Evolutionary conservation across 1,284 basidiomycete species (phyloP), one percentile per base, ranked within the genome.

Genomic region (Malassezia cuniculi): DNA sequence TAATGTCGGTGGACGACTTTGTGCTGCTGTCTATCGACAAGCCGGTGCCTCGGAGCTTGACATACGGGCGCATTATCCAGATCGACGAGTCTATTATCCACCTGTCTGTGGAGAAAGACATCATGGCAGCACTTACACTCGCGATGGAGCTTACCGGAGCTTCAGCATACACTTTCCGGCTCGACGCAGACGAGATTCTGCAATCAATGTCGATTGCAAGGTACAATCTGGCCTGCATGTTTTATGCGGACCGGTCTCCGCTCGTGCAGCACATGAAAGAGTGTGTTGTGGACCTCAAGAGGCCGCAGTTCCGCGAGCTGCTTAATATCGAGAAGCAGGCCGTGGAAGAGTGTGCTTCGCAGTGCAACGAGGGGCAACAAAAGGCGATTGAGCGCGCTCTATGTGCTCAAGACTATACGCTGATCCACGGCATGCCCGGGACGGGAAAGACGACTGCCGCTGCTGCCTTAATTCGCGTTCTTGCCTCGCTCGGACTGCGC

Each of bases 391-490:
- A 70, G 20, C 80, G 78, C 48, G 83, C 82, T 2, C 68, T 95
- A 12, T 71, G 73, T 2, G 84, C 90, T 0, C 71, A 78, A 46
- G 89, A 99, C 67, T 99, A 94, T 63, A 80, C 87, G 1, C 71
- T 95, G 31, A 76, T 97, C 21, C 73, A 95, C 5, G 93, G 90
- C 17, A 95, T 97, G 93, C 90, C 90, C 2, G 90, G 90, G 0
- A 95, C 93, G 2, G 90, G 90, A 7, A 99, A 99, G 71, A 94
- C 90, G 24, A 93, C 87, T 0, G 83, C 90, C 4, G 82, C 95
- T 39, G 84, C 84, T 0, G 80, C 85, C 27, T 75, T 94, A 28
- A 87, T 97, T 60, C 76, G 77, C 53, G 74, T 76, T 17, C 71
- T 97, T 5, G 84, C 85, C 1, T 73, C 70, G 27, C 71, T 77